phyloP scores from a whole-genome alignment of 2,329 filamentous ascomycete species.

The Clonostachys rosea region DNA sequence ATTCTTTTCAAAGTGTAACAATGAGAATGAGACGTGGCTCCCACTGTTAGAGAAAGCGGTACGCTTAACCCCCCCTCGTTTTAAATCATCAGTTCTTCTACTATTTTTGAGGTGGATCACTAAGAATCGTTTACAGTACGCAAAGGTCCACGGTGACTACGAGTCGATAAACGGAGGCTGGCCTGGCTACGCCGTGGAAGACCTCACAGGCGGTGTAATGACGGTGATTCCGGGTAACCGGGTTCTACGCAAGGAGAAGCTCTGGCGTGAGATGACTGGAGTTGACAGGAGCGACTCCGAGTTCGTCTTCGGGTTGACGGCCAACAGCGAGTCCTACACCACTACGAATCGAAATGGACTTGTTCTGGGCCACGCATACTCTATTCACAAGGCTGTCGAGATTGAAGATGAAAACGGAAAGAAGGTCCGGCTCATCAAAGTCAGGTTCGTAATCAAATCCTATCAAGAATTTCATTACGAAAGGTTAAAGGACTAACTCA shows the following conservation, averaged over 20 bases:
- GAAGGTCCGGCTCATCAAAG: slow-evolving; percentile 32
- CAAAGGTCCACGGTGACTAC: slow-evolving; percentile 73
- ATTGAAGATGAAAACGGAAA: slow-evolving; percentile 32
- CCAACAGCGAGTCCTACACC: slow-evolving; percentile 9
- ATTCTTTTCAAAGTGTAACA: slow-evolving; percentile 65
- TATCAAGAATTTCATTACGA: too few relatives aligned
- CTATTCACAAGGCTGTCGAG: slow-evolving; percentile 41
- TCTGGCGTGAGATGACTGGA: slow-evolving; percentile 65
- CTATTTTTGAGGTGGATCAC: not conserved
- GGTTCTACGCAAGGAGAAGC: slow-evolving; percentile 61
- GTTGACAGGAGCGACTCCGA: slow-evolving; percentile 48
- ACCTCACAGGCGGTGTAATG: slow-evolving; percentile 51
- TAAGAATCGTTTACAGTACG: slow-evolving; percentile 36
- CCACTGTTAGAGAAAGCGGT: slow-evolving; percentile 67
- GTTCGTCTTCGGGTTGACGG: slow-evolving; percentile 52
- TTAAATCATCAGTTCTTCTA: not conserved
- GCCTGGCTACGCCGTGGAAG: slow-evolving; percentile 45
- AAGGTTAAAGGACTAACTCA: not conserved
- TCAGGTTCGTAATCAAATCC: slow-evolving; percentile 24
- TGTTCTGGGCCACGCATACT: slow-evolving; percentile 42
- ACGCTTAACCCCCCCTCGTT: slow-evolving; percentile 1
- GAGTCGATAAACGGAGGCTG: slow-evolving; percentile 63
- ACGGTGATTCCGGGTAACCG: slow-evolving; percentile 50
- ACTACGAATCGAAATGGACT: slow-evolving; percentile 31
- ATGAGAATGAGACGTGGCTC: slow-evolving; percentile 70